These are phyloP conservation scores for Boletus barrowsii DNA, from an alignment of 768 basidiomycete species.

Conservation along the genomic window DNA sequence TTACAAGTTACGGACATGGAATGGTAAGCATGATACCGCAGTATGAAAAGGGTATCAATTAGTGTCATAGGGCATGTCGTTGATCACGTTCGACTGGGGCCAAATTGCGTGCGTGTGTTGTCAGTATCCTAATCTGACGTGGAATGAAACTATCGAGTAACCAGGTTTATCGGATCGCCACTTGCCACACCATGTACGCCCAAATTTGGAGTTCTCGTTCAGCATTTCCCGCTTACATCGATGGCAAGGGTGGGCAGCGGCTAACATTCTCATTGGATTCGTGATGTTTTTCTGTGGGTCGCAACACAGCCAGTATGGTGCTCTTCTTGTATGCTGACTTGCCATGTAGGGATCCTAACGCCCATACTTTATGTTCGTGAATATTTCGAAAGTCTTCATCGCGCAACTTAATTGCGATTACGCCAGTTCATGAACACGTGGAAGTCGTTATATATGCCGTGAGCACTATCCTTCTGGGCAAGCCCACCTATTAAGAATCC, in stretches of 20 bases:
- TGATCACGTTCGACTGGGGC: conserved; percentile 80
- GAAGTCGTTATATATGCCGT: conserved; percentile 59
- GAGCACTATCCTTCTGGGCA: conserved; percentile 16
- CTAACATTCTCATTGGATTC: conserved; percentile 67
- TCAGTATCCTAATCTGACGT: not conserved
- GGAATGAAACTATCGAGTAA: not conserved
- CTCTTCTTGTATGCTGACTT: not conserved
- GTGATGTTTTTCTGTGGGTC: conserved; percentile 64
- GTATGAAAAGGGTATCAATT: not conserved
- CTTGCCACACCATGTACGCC: conserved; percentile 66
- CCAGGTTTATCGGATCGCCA: conserved; percentile 40
- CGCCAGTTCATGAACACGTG: conserved; percentile 59
- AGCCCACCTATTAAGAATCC: not conserved
- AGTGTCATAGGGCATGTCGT: conserved; percentile 53
- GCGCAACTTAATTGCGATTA: not conserved
- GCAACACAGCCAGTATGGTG: not conserved
- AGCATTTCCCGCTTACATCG: not conserved
- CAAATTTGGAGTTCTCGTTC: not conserved
- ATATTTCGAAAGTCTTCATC: conserved; percentile 37
- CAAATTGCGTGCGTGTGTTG: conserved; percentile 44
- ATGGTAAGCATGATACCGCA: conserved; percentile 33
- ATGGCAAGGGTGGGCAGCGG: conserved; percentile 63
- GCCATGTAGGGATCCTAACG: conserved; percentile 27
- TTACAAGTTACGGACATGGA: conserved; percentile 39
- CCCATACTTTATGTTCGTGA: conserved; percentile 46